Evolutionary conservation across 2,329 filamentous ascomycete species (phyloP), one percentile per base, ranked within the genome.

Genomic region (Didymella sp.): DNA sequence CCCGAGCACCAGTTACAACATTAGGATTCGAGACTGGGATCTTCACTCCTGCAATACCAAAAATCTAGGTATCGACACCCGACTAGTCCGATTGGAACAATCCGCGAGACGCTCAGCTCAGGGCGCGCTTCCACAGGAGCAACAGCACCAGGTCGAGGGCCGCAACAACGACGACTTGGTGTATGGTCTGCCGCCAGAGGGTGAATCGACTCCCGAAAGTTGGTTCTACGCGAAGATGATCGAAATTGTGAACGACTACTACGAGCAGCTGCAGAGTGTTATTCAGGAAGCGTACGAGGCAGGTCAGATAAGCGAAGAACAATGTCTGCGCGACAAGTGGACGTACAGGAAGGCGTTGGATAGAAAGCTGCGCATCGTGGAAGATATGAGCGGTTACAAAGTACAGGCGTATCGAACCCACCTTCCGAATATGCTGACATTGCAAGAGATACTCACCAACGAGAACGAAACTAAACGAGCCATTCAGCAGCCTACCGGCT

Each of bases 181-280:
- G 25, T 22, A 27, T n/a, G 46, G 47, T 19, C 19, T 43, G 4
- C 37, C 24, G 6, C 22, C 42, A 22, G 43, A 47, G 21, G 12
- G 45, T 15, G 12, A 25, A 15, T 12, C 25, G 6, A 51, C n/a
- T 8, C 15, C 54, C 3, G 54, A 57, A 13, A 45, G 37, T 6
- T 22, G 30, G 5, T 57, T 57, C 25, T 57, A 49, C 13, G 19
- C 37, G 2, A 21, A 44, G 8, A 27, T 57, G n/a, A 33, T 52
- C n/a, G 25, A 30, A 6, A 44, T 52, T 4, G 38, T 52, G 5
- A 27, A 35, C 11, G 19, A 40, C 24, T 48, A 57, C 31, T 24
- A 52, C 19, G 43, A 57, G 19, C 43, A 49, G 13, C 17, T 51
- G 30, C 38, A 42, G 1, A 8, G 13, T 7, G 31, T 49, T 3